phyloP scores from a whole-genome alignment of 495 filamentous ascomycete species.

The Aspergillus sparsus region DNA sequence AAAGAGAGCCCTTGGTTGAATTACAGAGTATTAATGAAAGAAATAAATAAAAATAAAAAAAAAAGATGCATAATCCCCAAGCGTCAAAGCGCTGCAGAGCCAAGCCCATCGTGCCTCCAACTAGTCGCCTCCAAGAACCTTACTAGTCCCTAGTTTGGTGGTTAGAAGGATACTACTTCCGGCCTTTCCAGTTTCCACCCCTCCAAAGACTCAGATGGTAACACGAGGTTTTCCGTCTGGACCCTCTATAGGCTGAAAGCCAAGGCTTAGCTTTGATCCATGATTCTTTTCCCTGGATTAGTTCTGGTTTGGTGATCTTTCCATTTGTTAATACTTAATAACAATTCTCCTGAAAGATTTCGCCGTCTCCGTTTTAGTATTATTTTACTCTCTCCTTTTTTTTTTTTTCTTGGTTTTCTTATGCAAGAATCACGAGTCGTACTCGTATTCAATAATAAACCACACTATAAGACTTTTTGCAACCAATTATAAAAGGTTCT shows the following conservation, averaged over 20 bases:
- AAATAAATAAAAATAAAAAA: neutral
- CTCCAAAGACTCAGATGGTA: constrained; percentile 1
- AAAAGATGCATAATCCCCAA: constrained; percentile 20
- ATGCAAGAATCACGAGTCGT: too few species aligned
- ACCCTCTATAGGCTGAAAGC: constrained; percentile 20
- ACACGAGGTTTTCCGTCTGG: constrained; percentile 22
- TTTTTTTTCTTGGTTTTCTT: too few species aligned
- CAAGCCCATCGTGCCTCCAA: constrained; percentile 23
- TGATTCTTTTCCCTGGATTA: neutral
- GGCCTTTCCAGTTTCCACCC: constrained; percentile 2
- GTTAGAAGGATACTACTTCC: constrained; percentile 3
- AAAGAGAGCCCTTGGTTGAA: too few species aligned
- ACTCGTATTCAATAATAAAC: too few species aligned
- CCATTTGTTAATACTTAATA: neutral
- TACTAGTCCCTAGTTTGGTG: constrained; percentile 1
- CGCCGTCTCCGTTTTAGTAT: too few species aligned
- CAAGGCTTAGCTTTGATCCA: constrained; percentile 24
- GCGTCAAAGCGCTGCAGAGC: constrained; percentile 29
- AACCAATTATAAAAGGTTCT: too few species aligned
- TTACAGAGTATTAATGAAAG: too few species aligned
- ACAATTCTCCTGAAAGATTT: too few species aligned
- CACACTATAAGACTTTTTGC: too few species aligned
- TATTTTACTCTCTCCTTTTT: too few species aligned
- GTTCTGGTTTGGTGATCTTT: neutral
- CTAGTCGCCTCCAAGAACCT: constrained; percentile 12